A percentile compares a stretch with the other conserved stretches of the same genome.
These are phyloP conservation scores for Sanguinoderma infundibulare DNA, from an alignment of 1,284 basidiomycete species.

Conservation along the genomic window DNA sequence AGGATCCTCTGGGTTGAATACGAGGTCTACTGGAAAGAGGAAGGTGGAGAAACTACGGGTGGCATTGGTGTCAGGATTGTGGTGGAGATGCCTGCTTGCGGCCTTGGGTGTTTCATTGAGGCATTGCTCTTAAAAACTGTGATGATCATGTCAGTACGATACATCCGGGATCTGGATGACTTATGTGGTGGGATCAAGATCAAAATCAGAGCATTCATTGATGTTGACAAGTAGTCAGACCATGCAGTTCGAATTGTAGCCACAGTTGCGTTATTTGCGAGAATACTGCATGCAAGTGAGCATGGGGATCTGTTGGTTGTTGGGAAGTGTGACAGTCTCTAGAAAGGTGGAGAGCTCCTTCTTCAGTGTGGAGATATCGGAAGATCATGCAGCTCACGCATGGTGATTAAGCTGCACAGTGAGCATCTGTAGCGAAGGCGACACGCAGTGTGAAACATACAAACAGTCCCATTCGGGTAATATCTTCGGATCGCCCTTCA, in stretches of 20 bases:
- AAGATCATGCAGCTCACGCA: neutral
- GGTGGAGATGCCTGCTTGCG: neutral
- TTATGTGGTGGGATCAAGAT: neutral
- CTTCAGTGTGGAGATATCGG: neutral
- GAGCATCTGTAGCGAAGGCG: no score
- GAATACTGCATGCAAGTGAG: neutral
- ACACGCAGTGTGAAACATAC: no score
- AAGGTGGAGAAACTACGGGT: neutral
- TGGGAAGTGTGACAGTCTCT: neutral
- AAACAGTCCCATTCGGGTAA: no score
- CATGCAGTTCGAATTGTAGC: neutral
- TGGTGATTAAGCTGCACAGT: neutral
- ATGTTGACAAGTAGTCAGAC: neutral
- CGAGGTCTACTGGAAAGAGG: neutral
- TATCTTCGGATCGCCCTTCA: no score
- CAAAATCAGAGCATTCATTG: neutral
- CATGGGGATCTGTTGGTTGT: neutral
- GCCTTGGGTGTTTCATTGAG: neutral
- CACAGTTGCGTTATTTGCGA: neutral
- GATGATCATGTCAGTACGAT: neutral
- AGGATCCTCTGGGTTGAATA: neutral
- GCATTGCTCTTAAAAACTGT: neutral
- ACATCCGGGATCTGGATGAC: neutral
- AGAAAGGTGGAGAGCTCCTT: neutral
- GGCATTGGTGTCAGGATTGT: neutral